Conservation (phyloP, 768 basidiomycete genomes). For the Galerina marginata region DNA sequence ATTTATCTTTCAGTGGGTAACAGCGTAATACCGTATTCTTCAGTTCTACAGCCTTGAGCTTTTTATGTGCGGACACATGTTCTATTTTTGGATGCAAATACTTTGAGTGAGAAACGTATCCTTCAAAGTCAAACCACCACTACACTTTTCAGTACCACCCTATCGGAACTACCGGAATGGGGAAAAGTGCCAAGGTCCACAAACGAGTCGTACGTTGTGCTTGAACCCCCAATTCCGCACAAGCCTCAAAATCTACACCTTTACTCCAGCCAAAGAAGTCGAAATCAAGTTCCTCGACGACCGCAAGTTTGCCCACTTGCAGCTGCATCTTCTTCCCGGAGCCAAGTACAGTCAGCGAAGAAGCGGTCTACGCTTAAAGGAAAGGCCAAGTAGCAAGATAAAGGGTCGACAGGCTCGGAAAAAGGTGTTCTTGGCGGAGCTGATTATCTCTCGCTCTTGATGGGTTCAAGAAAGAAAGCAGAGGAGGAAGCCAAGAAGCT, state of each 20-base stretch:
- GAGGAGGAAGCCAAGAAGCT: slow-evolving; percentile 70
- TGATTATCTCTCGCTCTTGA: slow-evolving; percentile 76
- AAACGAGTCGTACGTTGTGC: slow-evolving; percentile 55
- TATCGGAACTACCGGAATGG: slow-evolving; percentile 44
- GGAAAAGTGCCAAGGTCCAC: slow-evolving; percentile 69
- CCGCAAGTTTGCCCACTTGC: slow-evolving; percentile 22
- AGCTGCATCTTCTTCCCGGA: slow-evolving; percentile 33
- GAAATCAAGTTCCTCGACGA: slow-evolving; percentile 33
- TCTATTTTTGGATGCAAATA: neutral
- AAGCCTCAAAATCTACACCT: neutral
- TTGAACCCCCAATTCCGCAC: neutral
- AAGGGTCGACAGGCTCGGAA: slow-evolving; percentile 19
- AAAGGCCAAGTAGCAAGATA: slow-evolving; percentile 35
- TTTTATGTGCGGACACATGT: neutral
- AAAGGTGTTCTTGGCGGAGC: slow-evolving; percentile 67
- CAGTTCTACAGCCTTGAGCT: neutral
- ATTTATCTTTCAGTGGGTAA: too few relatives aligned
- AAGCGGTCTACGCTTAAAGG: slow-evolving; percentile 57
- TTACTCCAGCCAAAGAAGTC: slow-evolving; percentile 40
- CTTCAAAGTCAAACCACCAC: too few relatives aligned
- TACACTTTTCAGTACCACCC: too few relatives aligned
- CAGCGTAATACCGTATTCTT: too few relatives aligned
- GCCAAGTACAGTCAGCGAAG: slow-evolving; percentile 48
- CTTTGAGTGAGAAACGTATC: neutral
- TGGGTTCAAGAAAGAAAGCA: slow-evolving; percentile 74